Evolutionary conservation across 495 filamentous ascomycete genomes (phyloP), one percentile per base, ranked within the genome.

Genomic region (Talaromyces ruber): DNA sequence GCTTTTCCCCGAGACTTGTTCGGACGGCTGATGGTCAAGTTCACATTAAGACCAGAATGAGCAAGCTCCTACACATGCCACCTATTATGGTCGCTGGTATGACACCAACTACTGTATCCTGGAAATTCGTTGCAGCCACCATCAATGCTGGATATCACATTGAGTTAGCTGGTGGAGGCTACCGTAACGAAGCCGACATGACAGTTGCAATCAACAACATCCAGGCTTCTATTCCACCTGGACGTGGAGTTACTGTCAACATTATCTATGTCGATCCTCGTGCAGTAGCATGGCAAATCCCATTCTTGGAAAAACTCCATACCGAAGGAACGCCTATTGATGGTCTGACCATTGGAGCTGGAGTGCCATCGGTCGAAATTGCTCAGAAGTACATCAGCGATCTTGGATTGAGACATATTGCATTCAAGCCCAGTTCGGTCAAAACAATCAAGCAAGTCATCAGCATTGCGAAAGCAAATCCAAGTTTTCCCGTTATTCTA

Each of bases 21-120:
- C 91, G 90, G 77, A 97, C 91, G 22, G 91, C 92, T 6, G 81
- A 81, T 54, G 94, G 94, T 24, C 84, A 88, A 69, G 95, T 88
- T 0, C 96, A 88, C 62, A 94, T 98, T 28, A 92, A 97, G 75
- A 98, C 94, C 47, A 97, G 96, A 82, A 97, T 98, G 43, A 76
- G 65, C 32, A 62, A 65, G 11, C 59, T 78, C 9, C 30, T 76
- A 11, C 67, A 71, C 14, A 52, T 70, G 2, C 74, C 75, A n/a
- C 75, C 75, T 4, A 30, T 78, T 0, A 72, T 78, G 57, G 75
- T 76, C 5, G 74, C 74, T 30, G 75, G 75, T 1, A 78, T 78
- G 75, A 78, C 75, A 6, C 75, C 75, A 8, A 76, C 73, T 1
- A 78, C 75, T 0, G 64, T 64, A 12, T 62, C 72, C 43, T 68